A percentile compares a stretch with the other conserved stretches of the same genome.
These are phyloP conservation scores for Aspergillus nidulans DNA, from an alignment of 495 filamentous ascomycete species.

Conservation along the genomic window DNA sequence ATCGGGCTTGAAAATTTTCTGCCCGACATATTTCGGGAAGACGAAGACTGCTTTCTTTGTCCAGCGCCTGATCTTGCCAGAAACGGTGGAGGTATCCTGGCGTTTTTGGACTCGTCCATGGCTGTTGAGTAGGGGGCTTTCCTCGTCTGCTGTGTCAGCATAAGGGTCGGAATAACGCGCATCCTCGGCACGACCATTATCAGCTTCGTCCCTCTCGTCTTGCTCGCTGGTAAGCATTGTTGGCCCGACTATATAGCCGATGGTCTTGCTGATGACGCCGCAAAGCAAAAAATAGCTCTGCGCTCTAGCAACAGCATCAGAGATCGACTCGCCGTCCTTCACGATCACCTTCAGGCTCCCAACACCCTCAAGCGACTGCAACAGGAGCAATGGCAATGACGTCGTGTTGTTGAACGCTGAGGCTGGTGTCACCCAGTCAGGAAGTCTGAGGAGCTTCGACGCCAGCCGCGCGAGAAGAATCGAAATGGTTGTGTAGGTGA, in stretches of 20 bases:
- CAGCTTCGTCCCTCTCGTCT: conserved; percentile 7
- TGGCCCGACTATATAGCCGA: conserved; percentile 64
- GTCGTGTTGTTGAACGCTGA: conserved; percentile 77
- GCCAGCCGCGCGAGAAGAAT: conserved; percentile 46
- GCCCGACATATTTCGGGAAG: neutral
- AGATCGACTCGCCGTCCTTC: conserved; percentile 41
- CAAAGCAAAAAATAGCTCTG: conserved; percentile 68
- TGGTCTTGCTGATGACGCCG: conserved; percentile 56
- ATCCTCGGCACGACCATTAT: neutral
- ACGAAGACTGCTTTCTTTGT: conserved; percentile 10
- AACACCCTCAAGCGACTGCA: conserved; percentile 60
- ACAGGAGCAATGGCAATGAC: conserved; percentile 62
- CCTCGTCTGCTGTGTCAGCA: conserved; percentile 31
- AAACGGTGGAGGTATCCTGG: neutral
- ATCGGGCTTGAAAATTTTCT: neutral
- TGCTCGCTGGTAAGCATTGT: conserved; percentile 33
- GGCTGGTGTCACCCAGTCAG: conserved; percentile 61
- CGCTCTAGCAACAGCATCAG: conserved; percentile 55
- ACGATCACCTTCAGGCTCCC: conserved; percentile 58
- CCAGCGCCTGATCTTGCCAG: neutral
- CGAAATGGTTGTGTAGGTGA: conserved; percentile 52
- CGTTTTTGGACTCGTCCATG: conserved; percentile 29
- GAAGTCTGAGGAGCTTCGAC: conserved; percentile 50
- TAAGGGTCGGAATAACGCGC: conserved; percentile 13
- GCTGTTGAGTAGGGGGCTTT: conserved; percentile 41